Base-by-base conservation (phyloP, 2,329 filamentous ascomycete genomes). In the Exserohilum turcica region DNA sequence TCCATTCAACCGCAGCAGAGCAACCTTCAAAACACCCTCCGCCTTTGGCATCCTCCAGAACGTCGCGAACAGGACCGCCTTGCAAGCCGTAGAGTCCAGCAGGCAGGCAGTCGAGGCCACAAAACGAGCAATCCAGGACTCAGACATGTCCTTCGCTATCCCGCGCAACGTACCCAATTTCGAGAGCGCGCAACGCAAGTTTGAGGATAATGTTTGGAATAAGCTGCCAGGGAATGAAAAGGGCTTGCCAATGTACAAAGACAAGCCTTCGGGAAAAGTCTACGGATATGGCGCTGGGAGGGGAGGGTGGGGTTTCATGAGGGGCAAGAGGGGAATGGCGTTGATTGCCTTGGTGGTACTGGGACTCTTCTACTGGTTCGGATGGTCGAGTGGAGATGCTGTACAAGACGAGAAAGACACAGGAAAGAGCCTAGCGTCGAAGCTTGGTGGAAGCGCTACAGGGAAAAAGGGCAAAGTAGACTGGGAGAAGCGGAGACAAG, bases 181-280 rank as follows among this genome's bases (percentile, higher is more conserved):
- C 58, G 69, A 77, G 55, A 72, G 74, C 63, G 70, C 75, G 15
- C 73, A 74, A 64, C 66, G 74, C 64, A 60, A 65, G 47, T 68
- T 74, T 53, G 77, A 77, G 48, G 75, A 78, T 57, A 72, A 70
- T 63, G 71, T 74, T 31, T 77, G 75, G 75, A 65, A 61, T 16
- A 75, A 70, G 49, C 69, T 92, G 55, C 86, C 92, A 57, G 84
- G 86, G 32, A 75, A 76, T 43, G 78, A 81, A 42, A 80, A 83
- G 76, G 74, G 85, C 52, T 79, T 99, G 58, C 94, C 94, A 39
- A 92, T 97, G 89, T 99, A 99, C 80, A 99, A 99, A 77, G 94
- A 99, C 78, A 99, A 99, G 75, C 94, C 94, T n/a, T 51, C 52
- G 13, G 52, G 52, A 27, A 94, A 90, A 71, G 82, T 82, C 44